Evolutionary conservation across 768 basidiomycete genomes (phyloP), one percentile per base, ranked within the genome.

Genomic region (Cystoderma amianthinum): DNA sequence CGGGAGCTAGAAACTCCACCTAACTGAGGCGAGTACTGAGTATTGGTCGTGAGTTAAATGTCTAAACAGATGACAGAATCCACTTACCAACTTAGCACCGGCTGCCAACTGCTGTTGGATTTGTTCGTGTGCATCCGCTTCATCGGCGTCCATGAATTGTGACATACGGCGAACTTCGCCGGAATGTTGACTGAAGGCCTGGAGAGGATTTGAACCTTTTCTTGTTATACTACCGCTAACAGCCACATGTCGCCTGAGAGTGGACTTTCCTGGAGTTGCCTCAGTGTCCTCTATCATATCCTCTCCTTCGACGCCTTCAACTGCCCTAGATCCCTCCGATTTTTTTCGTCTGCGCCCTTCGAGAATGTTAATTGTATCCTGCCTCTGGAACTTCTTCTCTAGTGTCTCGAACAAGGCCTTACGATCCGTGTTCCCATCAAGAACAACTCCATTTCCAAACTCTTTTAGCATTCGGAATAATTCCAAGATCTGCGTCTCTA

Each of bases 391-490:
- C 51, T 89, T 84, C 49, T 74, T 85, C 61, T 91, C 87, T 41
- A 95, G 68, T 15, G 77, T 76, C 24, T 84, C 75, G 5, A 96
- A 82, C 30, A 98, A 72, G 13, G 80, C 72, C 62, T 83, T 84
- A 44, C 91, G 74, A 53, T 94, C 85, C 78, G 92, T 79, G 5
- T 69, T 74, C 32, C 74, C 74, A 57, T 82, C 86, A 15, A 87
- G 63, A 44, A 93, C 78, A 46, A 73, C 76, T 42, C 88, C 85
- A 25, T 90, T 75, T 11, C 85, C 83, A 24, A 85, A 75, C 53
- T 95, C 88, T 57, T 81, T 87, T 41, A 98, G 69, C 91, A 96
- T 95, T 50, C 85, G 74, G 67, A 94, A 98, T 13, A 97, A 62
- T 56, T 96, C 93, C 72, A 87, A 78, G 46, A 95, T 94, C 67